A percentile compares a stretch with the other conserved stretches of the same genome.
These are phyloP conservation scores for Centella asiatica DNA, from an alignment of 129 eudicot species.

Conservation along the genomic window DNA sequence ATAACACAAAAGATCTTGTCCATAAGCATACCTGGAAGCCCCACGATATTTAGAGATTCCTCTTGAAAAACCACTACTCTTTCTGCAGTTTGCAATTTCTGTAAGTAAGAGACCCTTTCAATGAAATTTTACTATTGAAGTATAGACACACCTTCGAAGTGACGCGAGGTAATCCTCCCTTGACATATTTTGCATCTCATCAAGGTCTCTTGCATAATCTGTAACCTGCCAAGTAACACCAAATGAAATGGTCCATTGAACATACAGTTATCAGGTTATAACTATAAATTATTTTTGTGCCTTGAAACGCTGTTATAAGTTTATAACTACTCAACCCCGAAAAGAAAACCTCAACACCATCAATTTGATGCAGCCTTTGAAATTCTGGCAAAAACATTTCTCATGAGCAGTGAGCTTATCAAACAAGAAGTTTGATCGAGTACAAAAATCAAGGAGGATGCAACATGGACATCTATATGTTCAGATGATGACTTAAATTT, in stretches of 20 bases:
- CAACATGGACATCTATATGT: background rate
- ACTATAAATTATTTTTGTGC: background rate
- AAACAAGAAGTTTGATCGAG: background rate
- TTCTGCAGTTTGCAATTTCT: slow-evolving; percentile 46
- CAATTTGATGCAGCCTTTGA: background rate
- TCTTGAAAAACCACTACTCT: slow-evolving; percentile 97
- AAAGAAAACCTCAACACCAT: background rate
- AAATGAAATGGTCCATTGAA: slow-evolving; percentile 15
- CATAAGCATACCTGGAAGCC: slow-evolving; percentile 57
- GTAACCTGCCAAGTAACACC: slow-evolving; percentile 54
- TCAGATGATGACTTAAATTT: slow-evolving; percentile 5
- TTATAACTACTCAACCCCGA: background rate
- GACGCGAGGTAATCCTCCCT: slow-evolving; percentile 99
- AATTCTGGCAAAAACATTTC: background rate
- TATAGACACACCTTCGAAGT: slow-evolving; percentile 55
- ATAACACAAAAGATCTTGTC: background rate
- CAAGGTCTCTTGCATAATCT: slow-evolving; percentile 91
- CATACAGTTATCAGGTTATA: background rate
- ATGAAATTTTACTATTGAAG: slow-evolving; percentile 5
- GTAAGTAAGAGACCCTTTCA: slow-evolving; percentile 16
- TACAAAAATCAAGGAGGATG: background rate
- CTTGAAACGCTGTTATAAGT: too few species aligned
- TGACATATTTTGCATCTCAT: slow-evolving; percentile 93
- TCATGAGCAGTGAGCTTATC: slow-evolving; percentile 1
- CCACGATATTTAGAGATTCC: slow-evolving; percentile 88